Conservation (phyloP, 371 early-diverging fungal genomes). For the Parasitella parasitica region DNA sequence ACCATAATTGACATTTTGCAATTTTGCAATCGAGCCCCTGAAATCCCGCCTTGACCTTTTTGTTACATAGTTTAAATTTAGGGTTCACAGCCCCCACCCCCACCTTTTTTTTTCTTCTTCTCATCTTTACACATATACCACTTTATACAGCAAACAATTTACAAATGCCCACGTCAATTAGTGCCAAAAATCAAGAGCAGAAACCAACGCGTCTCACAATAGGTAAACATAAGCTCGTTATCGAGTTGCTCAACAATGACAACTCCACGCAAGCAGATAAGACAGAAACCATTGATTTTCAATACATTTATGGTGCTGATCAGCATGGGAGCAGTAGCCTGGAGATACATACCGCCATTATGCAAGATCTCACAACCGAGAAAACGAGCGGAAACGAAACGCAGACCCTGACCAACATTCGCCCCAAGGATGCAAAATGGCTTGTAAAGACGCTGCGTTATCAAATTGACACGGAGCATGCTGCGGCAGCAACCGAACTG, state of each 20-base stretch:
- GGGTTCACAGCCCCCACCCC: no score
- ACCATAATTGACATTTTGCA: no score
- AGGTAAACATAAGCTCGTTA: background rate
- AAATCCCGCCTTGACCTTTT: no score
- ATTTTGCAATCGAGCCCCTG: no score
- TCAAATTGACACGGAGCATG: background rate
- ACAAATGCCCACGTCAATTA: background rate
- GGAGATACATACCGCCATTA: background rate
- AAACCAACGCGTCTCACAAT: background rate
- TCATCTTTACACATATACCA: background rate
- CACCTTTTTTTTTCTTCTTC: no score
- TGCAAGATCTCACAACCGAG: background rate
- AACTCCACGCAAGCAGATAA: no score
- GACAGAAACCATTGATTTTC: constrained; percentile 3
- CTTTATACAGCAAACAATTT: no score
- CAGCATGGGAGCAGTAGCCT: background rate
- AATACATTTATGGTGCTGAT: constrained; percentile 11
- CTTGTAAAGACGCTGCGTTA: background rate
- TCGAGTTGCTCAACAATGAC: background rate
- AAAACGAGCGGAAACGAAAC: background rate
- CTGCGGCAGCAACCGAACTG: background rate
- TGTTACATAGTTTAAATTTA: no score
- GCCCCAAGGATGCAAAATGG: constrained; percentile 8
- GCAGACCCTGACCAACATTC: constrained; percentile 3
- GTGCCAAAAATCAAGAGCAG: background rate